Percentiles rank a stretch among this genome's conserved stretches.
Conservation (phyloP, 2,329 filamentous ascomycete genomes). For the Penicillium freii region DNA sequence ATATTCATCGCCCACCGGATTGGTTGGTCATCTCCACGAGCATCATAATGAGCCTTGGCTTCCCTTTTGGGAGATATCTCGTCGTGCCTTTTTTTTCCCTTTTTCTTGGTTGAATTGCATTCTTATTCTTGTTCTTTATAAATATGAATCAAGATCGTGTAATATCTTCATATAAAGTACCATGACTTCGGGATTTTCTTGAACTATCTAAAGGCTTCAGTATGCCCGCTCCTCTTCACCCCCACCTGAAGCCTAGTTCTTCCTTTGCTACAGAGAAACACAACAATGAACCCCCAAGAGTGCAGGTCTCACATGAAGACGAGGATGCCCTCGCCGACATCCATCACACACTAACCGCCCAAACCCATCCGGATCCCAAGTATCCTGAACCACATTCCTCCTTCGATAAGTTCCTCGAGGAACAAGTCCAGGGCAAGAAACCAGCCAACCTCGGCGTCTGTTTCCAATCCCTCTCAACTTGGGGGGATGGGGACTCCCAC, state of each 20-base stretch:
- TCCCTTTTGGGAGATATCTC: background rate
- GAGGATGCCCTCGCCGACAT: slow-evolving; percentile 34
- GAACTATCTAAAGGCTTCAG: slow-evolving; percentile 5
- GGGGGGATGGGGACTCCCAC: slow-evolving; percentile 62
- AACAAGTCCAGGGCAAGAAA: slow-evolving; percentile 64
- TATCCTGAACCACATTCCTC: slow-evolving; percentile 56
- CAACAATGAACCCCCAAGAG: slow-evolving; percentile 19
- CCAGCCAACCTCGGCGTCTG: slow-evolving; percentile 71
- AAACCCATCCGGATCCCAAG: slow-evolving; percentile 8
- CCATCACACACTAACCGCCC: slow-evolving; percentile 31
- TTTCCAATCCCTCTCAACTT: slow-evolving; percentile 69
- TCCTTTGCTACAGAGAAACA: slow-evolving; percentile 19
- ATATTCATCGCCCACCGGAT: background rate
- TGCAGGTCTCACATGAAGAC: slow-evolving; percentile 31
- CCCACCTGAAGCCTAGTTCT: slow-evolving; percentile 22
- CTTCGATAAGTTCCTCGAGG: slow-evolving; percentile 65
- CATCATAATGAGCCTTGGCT: background rate
- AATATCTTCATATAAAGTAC: background rate
- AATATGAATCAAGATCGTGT: background rate
- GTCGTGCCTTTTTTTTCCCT: background rate
- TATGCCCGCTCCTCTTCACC: slow-evolving; percentile 32
- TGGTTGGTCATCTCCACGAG: background rate
- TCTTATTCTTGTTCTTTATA: slow-evolving; percentile 1
- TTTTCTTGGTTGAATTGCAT: background rate
- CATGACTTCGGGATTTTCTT: slow-evolving; percentile 1